A percentile compares a stretch with the other conserved stretches of the same genome.
phyloP scores from a whole-genome alignment of 495 filamentous ascomycete species.

The Lasiosphaeriaceae sp. region DNA sequence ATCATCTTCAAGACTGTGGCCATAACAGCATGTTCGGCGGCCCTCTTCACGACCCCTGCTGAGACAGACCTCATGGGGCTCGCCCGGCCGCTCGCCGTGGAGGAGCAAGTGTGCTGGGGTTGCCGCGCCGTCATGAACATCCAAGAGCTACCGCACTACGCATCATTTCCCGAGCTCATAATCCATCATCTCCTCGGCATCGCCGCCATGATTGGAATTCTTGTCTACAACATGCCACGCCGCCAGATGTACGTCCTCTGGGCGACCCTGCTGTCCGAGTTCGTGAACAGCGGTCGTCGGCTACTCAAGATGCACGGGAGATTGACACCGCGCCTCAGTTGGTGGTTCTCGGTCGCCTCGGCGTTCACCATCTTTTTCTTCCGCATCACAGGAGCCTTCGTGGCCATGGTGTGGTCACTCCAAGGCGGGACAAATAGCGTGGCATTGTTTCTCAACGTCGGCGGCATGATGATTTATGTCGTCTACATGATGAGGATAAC shows the following conservation, averaged over 20 bases:
- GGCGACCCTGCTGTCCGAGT: constrained; percentile 15
- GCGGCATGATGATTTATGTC: constrained; percentile 14
- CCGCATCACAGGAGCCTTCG: constrained; percentile 15
- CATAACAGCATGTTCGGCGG: constrained; percentile 10
- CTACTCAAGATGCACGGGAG: constrained; percentile 18
- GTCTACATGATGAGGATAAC: constrained; percentile 20
- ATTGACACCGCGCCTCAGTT: constrained; percentile 6
- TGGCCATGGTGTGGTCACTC: constrained; percentile 19
- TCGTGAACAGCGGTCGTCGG: constrained; percentile 15
- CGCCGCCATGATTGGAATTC: constrained; percentile 14
- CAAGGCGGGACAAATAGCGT: constrained; percentile 8
- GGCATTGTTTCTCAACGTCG: constrained; percentile 9
- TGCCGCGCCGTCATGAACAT: constrained; percentile 23
- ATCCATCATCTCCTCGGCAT: constrained; percentile 24
- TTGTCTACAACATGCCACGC: constrained; percentile 16
- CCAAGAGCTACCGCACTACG: constrained; percentile 18
- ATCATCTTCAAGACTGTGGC: constrained; percentile 18
- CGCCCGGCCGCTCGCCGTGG: constrained; percentile 14
- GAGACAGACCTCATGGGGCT: constrained; percentile 18
- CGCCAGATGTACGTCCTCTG: constrained; percentile 22
- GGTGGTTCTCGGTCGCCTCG: constrained; percentile 15
- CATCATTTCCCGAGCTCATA: constrained; percentile 18
- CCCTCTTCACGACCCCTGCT: constrained; percentile 14
- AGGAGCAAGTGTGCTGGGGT: constrained; percentile 26
- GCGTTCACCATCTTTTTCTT: constrained; percentile 8